These are phyloP conservation scores for Terfezia claveryi DNA, from an alignment of 495 filamentous ascomycete genomes.

Conservation along the genomic window DNA sequence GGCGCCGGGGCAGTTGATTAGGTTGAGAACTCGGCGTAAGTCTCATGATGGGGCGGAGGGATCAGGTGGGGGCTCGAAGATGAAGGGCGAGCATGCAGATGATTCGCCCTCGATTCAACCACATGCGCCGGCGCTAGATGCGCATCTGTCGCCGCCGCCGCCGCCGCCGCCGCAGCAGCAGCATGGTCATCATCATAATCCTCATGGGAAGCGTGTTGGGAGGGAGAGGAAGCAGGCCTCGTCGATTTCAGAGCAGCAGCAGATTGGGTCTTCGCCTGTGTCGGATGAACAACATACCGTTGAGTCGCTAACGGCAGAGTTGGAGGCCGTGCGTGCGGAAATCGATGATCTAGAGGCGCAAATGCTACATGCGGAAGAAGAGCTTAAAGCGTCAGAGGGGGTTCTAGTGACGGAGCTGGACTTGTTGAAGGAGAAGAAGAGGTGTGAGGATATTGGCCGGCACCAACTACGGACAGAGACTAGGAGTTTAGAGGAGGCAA, in stretches of 20 bases:
- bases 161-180: slow-evolving; percentile 5
- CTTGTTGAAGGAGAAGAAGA: slow-evolving; percentile 48
- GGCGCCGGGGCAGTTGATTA: slow-evolving; percentile 62
- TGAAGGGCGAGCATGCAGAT: slow-evolving; percentile 19
- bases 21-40: slow-evolving; percentile 35
- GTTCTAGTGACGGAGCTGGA: slow-evolving; percentile 45
- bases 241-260: slow-evolving; percentile 24
- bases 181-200: slow-evolving; percentile 32
- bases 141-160: not conserved
- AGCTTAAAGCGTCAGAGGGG: slow-evolving; percentile 40
- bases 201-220: slow-evolving; percentile 15
- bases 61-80: slow-evolving; percentile 1
- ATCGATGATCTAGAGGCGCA: slow-evolving; percentile 35
- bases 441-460: slow-evolving; percentile 46
- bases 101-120: slow-evolving; percentile 12
- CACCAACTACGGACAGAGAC: slow-evolving; percentile 62
- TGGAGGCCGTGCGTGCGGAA: slow-evolving; percentile 50
- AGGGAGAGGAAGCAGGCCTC: slow-evolving; percentile 31
- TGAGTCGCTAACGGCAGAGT: slow-evolving; percentile 40
- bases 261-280: slow-evolving; percentile 9
- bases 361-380: slow-evolving; percentile 46
- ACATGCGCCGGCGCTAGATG: slow-evolving; percentile 2
- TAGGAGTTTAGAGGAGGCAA: slow-evolving; percentile 54
- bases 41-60: slow-evolving; percentile 2
- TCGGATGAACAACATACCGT: slow-evolving; percentile 26